Evolutionary conservation across 352 stramenopile species (phyloP).

Genomic region (Phytophthora hybrid): DNA sequence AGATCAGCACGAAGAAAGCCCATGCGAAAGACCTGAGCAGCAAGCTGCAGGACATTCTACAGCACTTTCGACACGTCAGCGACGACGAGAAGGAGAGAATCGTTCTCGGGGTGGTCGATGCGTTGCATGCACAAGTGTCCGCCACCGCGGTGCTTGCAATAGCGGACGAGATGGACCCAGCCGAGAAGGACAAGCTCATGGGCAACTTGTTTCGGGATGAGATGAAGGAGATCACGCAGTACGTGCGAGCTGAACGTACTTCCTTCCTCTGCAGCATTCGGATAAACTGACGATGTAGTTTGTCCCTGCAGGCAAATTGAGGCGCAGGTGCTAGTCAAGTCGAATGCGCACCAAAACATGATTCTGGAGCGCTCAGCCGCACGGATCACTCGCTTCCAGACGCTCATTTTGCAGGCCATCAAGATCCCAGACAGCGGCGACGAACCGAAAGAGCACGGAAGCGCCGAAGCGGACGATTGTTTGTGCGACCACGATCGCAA

Average conservation of each 20-base stretch:
- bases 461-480: constrained; percentile 46
- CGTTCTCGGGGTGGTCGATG: constrained; percentile 55
- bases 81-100: constrained; percentile 65
- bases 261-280: not conserved
- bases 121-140: constrained; percentile 59
- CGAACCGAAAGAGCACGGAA: not conserved
- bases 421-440: constrained; percentile 26
- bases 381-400: constrained; percentile 70
- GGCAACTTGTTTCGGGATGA: constrained; percentile 62
- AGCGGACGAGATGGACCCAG: constrained; percentile 56
- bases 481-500: constrained; percentile 75
- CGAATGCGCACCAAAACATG: constrained; percentile 63
- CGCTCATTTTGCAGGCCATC: constrained; percentile 44
- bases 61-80: constrained; percentile 70
- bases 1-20: constrained; percentile 59
- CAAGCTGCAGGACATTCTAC: constrained; percentile 58
- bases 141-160: constrained; percentile 56
- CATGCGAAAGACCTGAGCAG: constrained; percentile 55
- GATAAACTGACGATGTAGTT: constrained; percentile 5
- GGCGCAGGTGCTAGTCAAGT: constrained; percentile 54
- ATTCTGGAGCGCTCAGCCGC: constrained; percentile 66
- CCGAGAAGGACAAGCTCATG: constrained; percentile 71
- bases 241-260: constrained; percentile 10
- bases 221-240: constrained; percentile 63
- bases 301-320: constrained; percentile 54